These are phyloP conservation scores for Thermomyces lanuginosus DNA, from an alignment of 2,329 filamentous ascomycete genomes.

Conservation along the genomic window DNA sequence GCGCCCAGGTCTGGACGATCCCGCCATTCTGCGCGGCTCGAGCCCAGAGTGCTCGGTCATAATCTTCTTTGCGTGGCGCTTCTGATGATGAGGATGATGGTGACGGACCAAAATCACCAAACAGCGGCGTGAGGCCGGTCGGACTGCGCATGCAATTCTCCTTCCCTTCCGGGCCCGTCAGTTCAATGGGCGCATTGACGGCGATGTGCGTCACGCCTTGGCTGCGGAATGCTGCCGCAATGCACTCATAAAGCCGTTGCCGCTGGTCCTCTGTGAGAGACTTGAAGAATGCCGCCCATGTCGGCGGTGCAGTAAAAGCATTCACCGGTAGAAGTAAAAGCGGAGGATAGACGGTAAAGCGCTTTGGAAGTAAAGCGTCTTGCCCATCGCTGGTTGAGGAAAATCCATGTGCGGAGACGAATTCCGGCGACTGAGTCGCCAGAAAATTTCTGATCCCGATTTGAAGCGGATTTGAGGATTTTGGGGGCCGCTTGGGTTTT, in stretches of 20 bases:
- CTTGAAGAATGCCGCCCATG: constrained; percentile 16
- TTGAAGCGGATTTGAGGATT: constrained; percentile 16
- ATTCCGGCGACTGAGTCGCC: constrained; percentile 8
- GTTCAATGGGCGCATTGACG: constrained; percentile 40
- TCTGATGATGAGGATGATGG: constrained; percentile 10
- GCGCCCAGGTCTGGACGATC: constrained; percentile 73
- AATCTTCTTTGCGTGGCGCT: constrained; percentile 37
- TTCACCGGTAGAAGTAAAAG: constrained; percentile 40
- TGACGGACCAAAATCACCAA: constrained; percentile 55
- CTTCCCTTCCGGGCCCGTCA: constrained; percentile 13
- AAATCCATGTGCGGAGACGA: constrained; percentile 8
- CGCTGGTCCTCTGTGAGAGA: constrained; percentile 14
- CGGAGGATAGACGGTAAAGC: constrained; percentile 41
- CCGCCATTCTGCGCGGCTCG: constrained; percentile 58
- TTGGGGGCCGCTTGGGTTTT: constrained; percentile 4
- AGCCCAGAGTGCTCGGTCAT: constrained; percentile 60
- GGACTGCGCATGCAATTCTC: constrained; percentile 64
- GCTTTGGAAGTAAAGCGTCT: constrained; percentile 19
- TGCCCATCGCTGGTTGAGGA: constrained; percentile 8
- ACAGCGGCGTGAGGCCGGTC: constrained; percentile 48
- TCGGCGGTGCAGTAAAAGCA: constrained; percentile 22
- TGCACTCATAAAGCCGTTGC: constrained; percentile 25
- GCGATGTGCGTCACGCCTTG: constrained; percentile 39
- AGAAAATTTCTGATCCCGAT: constrained; percentile 17
- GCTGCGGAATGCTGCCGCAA: constrained; percentile 24